Evolutionary conservation across 768 basidiomycete genomes (phyloP), one percentile per base, ranked within the genome.

Genomic region (Lenzites betulinus): DNA sequence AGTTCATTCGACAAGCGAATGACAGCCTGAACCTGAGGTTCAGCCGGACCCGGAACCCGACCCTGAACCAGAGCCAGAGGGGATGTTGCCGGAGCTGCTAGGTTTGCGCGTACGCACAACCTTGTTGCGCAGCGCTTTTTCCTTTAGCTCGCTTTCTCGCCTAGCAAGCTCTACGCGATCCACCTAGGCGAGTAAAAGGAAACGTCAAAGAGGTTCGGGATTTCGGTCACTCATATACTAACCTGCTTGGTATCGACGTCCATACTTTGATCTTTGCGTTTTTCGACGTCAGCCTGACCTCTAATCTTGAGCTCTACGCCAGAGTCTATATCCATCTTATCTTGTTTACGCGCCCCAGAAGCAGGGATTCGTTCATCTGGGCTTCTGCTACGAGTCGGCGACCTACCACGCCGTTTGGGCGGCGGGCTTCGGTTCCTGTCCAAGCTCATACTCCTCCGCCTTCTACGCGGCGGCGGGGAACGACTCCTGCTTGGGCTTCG

Each of bases 91-190:
- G 7, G 62, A 55, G 47, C 66, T 60, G 61, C 74, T 77, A 18
- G 69, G 75, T 70, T 88, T 90, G 64, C 90, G 78, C 30, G 87
- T 89, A 69, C 87, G 79, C 54, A 86, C 79, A 47, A 93, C 92
- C 70, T 93, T 93, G 69, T 93, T 92, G 68, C 92, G 82, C 70
- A 93, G 72, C 15, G 91, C 90, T 70, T 77, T 84, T 66, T 93
- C 92, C 70, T 92, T 93, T 60, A 93, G 70, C 68, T 93, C 92
- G 63, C 82, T 92, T 69, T 93, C 92, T 58, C 88, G 74, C 64
- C 77, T 83, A 66, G 85, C 83, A 46, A 93, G 75, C 36, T 90
- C 90, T 16, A 56, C 66, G 16, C 51, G 51, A 44, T 70, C 68
- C 11, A 41, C 59, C 66, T 65, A 23, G 35, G 20, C n/a, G 22